These are phyloP conservation scores for Paraconiothyrium brasiliense DNA, from an alignment of 2,329 filamentous ascomycete species.

Conservation along the genomic window DNA sequence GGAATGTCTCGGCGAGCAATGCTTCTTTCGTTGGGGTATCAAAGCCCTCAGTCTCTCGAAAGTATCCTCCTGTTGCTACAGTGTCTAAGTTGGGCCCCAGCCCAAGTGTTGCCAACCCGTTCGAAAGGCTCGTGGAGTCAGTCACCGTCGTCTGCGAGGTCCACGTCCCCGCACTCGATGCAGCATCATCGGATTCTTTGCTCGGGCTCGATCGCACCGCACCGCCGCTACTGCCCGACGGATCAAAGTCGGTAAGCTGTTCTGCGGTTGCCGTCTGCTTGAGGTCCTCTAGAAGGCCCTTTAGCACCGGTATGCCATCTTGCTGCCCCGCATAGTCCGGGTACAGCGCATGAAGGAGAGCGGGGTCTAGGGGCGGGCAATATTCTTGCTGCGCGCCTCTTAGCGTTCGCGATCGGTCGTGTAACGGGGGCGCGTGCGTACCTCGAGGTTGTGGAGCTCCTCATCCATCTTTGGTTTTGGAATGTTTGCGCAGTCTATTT, in stretches of 20 bases:
- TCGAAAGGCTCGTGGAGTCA: slow-evolving; percentile 60
- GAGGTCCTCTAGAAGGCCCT: slow-evolving; percentile 70
- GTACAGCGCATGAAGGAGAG: slow-evolving; percentile 78
- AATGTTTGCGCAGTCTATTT: slow-evolving; percentile 33
- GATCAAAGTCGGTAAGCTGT: slow-evolving; percentile 80
- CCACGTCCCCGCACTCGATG: slow-evolving; percentile 50
- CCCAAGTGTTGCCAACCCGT: slow-evolving; percentile 54
- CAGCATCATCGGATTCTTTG: slow-evolving; percentile 35
- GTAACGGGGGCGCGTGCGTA: slow-evolving; percentile 22
- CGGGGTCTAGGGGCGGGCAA: slow-evolving; percentile 77
- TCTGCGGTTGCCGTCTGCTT: slow-evolving; percentile 71
- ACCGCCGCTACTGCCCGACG: slow-evolving; percentile 71
- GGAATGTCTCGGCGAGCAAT: slow-evolving; percentile 76
- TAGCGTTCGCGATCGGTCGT: slow-evolving; percentile 24
- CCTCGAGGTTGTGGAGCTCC: slow-evolving; percentile 44
- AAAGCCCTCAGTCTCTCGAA: slow-evolving; percentile 52
- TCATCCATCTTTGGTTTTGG: slow-evolving; percentile 48
- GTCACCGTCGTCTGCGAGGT: slow-evolving; percentile 58
- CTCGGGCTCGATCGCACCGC: slow-evolving; percentile 27
- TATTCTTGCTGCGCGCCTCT: slow-evolving; percentile 68
- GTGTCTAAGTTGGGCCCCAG: slow-evolving; percentile 31
- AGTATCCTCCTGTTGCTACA: slow-evolving; percentile 39
- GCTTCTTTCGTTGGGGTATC: slow-evolving; percentile 70
- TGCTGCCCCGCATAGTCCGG: slow-evolving; percentile 75
- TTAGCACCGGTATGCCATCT: slow-evolving; percentile 62